Evolutionary conservation across 169 alveolate genomes (phyloP), one percentile per base, ranked within the genome.

Genomic region (Cytauxzoon felis): DNA sequence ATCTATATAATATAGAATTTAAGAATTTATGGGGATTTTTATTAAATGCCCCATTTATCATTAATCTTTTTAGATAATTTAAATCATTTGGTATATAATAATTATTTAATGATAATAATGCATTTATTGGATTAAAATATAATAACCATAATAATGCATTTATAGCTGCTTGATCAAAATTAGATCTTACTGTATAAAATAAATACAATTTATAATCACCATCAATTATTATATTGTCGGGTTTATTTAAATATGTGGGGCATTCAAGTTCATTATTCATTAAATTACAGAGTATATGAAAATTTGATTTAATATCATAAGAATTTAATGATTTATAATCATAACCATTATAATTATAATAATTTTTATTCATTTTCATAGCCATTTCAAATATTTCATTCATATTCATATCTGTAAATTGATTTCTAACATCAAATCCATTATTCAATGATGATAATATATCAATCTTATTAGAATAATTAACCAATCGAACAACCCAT

Each of bases 141-240:
- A 66, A 34, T 27, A 66, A 47, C 78, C 78, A 66, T 21, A 66
- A 41, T 49, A 66, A 26, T 32, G 78, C 78, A 3, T 32, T 3
- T 16, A 30, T 5, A 6, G 62, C 78, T 1, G 78, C 65, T 9
- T 24, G 5, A 19, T 21, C 16, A 36, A 47, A 66, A 7, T 68
- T 68, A 5, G 30, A 57, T 11, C 7, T 3, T 2, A 27, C 21
- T n/a, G 78, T 68, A 2, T 56, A 58, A 29, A 53, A 66, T 32
- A 23, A 13, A 59, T 9, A 40, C 45, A 33, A 48, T 16, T 7
- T 3, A 1, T 11, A 11, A 9, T 19, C 5, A 13, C 1, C 5
- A 8, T 19, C 51, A 30, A 30, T 16, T 18, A n/a, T 13, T 3
- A 38, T 32, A 23, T 8, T 33, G 32, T 66, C 78, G 2, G 78